These are phyloP conservation scores for Alternaria infectoria DNA, from an alignment of 2,329 filamentous ascomycete genomes.

Conservation along the genomic window DNA sequence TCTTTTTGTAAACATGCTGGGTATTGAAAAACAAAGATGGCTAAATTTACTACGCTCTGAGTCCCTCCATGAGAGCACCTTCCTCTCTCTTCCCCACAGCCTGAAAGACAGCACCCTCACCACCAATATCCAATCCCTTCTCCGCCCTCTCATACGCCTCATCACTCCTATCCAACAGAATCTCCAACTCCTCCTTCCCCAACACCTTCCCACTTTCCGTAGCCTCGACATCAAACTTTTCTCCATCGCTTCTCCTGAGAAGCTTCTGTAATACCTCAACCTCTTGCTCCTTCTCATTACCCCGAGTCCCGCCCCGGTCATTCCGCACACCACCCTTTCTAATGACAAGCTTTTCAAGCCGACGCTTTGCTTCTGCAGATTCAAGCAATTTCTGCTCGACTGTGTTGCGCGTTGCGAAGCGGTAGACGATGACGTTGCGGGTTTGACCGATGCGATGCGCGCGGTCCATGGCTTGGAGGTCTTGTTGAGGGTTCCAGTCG, in stretches of 20 bases:
- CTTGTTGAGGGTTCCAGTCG: conserved; percentile 96
- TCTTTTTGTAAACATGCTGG: neutral
- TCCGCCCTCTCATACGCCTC: conserved; percentile 76
- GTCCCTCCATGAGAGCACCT: conserved; percentile 57
- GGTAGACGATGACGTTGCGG: conserved; percentile 88
- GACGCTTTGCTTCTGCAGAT: conserved; percentile 88
- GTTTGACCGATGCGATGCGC: conserved; percentile 95
- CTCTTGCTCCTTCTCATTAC: conserved; percentile 50
- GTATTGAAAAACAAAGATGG: neutral
- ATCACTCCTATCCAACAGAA: conserved; percentile 76
- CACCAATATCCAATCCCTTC: conserved; percentile 75
- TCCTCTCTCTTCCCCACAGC: conserved; percentile 80
- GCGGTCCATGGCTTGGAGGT: conserved; percentile 94
- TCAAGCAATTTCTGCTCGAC: conserved; percentile 88
- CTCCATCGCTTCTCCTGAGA: conserved; percentile 69
- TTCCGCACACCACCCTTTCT: conserved; percentile 77
- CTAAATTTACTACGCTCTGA: conserved; percentile 44
- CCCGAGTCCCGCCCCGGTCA: conserved; percentile 62
- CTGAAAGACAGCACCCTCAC: conserved; percentile 65
- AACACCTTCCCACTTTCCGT: conserved; percentile 70
- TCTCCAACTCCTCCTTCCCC: conserved; percentile 75
- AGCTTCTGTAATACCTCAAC: conserved; percentile 56
- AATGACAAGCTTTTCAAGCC: conserved; percentile 93
- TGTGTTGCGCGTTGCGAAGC: conserved; percentile 89
- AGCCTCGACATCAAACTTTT: conserved; percentile 63